phyloP scores from a whole-genome alignment of 1,284 basidiomycete genomes.

The Apiotrichum montevideense region DNA sequence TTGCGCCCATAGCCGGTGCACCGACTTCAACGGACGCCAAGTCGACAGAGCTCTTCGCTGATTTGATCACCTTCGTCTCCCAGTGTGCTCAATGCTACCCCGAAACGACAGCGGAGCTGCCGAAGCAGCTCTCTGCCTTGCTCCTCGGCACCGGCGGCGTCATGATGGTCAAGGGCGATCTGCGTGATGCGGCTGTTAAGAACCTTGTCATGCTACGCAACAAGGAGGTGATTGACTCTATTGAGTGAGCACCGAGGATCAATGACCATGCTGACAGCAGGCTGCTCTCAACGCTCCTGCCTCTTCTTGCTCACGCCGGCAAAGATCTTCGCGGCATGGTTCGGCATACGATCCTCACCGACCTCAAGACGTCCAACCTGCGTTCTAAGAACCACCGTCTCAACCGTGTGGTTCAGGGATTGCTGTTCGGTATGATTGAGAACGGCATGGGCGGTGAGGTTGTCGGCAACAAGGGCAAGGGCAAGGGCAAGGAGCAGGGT shows the following conservation, averaged over 20 bases:
- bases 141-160: conserved; percentile 52
- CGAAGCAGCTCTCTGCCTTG: conserved; percentile 66
- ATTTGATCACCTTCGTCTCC: conserved; percentile 67
- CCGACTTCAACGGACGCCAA: conserved; percentile 49
- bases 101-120: conserved; percentile 73
- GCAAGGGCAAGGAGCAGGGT: conserved; percentile 49
- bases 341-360: conserved; percentile 91
- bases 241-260: conserved; percentile 60
- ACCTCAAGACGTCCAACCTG: conserved; percentile 86
- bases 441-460: conserved; percentile 76
- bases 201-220: conserved; percentile 89
- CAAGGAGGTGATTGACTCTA: conserved; percentile 83
- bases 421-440: conserved; percentile 95
- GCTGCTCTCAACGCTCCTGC: conserved; percentile 84
- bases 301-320: conserved; percentile 82
- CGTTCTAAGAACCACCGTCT: conserved; percentile 90
- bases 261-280: conserved; percentile 47
- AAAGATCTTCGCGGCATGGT: conserved; percentile 82
- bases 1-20: conserved; percentile 26
- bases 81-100: conserved; percentile 87
- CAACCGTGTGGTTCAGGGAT: conserved; percentile 91
- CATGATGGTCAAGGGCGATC: conserved; percentile 48
- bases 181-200: conserved; percentile 73
- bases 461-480: conserved; percentile 65
- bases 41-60: conserved; percentile 71